Evolutionary conservation across 1,284 basidiomycete genomes (phyloP).

Genomic region (Peniophora sp.): DNA sequence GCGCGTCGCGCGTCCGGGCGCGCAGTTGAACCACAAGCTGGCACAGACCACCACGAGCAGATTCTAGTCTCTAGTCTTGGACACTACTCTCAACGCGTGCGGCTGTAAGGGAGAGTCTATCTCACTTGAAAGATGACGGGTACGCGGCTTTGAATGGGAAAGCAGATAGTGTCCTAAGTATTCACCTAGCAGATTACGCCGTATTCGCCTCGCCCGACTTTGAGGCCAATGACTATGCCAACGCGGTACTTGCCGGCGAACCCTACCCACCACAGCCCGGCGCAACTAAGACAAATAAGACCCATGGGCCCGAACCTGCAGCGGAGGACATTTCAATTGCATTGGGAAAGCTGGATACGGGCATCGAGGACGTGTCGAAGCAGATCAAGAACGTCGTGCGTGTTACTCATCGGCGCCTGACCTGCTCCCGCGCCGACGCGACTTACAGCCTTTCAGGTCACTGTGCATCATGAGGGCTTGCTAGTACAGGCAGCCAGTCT

Average conservation of each 20-base stretch:
- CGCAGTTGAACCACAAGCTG: no score
- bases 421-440: slow-evolving; percentile 1
- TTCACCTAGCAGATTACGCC: slow-evolving; percentile 45
- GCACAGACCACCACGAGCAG: no score
- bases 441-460: slow-evolving; percentile 35
- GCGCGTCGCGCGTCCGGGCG: no score
- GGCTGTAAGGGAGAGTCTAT: no score
- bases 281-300: slow-evolving; percentile 21
- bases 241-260: slow-evolving; percentile 77
- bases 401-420: slow-evolving; percentile 9
- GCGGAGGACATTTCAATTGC: slow-evolving; percentile 82
- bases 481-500: slow-evolving; percentile 66
- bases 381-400: slow-evolving; percentile 79
- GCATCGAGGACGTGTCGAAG: slow-evolving; percentile 83
- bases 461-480: slow-evolving; percentile 65
- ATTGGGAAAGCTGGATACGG: slow-evolving; percentile 75
- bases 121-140: no score
- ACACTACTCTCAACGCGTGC: no score
- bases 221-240: slow-evolving; percentile 84
- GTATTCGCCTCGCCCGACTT: slow-evolving; percentile 65
- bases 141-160: no score
- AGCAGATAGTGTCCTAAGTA: no score
- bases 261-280: slow-evolving; percentile 45
- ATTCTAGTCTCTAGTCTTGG: no score
- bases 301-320: slow-evolving; percentile 36